Conservation (phyloP, 2,329 filamentous ascomycete genomes). For the Acephala macrosclerotiorum region DNA sequence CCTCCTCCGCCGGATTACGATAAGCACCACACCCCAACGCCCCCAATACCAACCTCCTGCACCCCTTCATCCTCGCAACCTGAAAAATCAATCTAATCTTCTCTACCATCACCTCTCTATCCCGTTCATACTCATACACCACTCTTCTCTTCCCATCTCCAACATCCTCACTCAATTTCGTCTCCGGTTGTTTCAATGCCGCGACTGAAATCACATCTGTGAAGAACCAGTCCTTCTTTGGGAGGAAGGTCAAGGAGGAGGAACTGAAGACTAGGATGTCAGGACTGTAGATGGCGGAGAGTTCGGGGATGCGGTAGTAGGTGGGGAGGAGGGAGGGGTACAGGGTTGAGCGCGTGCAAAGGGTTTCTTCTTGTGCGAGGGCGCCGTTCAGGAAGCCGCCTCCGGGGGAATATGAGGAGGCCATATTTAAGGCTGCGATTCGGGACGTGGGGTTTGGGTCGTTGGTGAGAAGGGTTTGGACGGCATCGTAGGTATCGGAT, state of each 20-base stretch:
- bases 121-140: slow-evolving; percentile 40
- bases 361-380: slow-evolving; percentile 72
- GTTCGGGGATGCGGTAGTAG: slow-evolving; percentile 45
- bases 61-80: slow-evolving; percentile 52
- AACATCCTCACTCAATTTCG: slow-evolving; percentile 9
- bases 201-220: slow-evolving; percentile 40
- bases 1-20: slow-evolving; percentile 64
- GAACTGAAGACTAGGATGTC: slow-evolving; percentile 59
- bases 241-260: slow-evolving; percentile 57
- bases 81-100: slow-evolving; percentile 48
- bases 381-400: slow-evolving; percentile 70
- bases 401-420: slow-evolving; percentile 63
- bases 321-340: slow-evolving; percentile 52
- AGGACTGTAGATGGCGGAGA: slow-evolving; percentile 57
- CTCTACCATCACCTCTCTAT: slow-evolving; percentile 38
- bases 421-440: slow-evolving; percentile 72
- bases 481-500: slow-evolving; percentile 64
- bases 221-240: slow-evolving; percentile 40
- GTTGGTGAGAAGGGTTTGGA: slow-evolving; percentile 49
- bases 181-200: slow-evolving; percentile 32
- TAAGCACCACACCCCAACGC: slow-evolving; percentile 76
- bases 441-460: slow-evolving; percentile 38
- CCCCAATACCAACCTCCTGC: slow-evolving; percentile 69
- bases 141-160: slow-evolving; percentile 11
- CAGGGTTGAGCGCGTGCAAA: slow-evolving; percentile 69